Conservation (phyloP, 768 basidiomycete genomes). For the Termitomyces sp. region DNA sequence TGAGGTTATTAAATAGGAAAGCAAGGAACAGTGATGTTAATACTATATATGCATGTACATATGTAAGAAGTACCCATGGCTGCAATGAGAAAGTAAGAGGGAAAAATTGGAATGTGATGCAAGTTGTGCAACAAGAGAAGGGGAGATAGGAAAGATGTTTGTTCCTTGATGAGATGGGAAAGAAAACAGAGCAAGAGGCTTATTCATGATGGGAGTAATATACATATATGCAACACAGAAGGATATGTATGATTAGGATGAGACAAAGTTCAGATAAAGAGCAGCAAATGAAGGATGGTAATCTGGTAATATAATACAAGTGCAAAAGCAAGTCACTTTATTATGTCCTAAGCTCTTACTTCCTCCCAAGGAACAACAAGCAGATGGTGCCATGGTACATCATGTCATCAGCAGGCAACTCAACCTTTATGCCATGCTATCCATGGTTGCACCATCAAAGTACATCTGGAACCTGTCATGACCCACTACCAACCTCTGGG, state of each 20-base stretch:
- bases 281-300: not conserved
- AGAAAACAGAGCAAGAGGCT: not conserved
- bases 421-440: not conserved
- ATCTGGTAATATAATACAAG: not conserved
- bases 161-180: not conserved
- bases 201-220: no score
- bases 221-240: not conserved
- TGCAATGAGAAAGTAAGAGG: not conserved
- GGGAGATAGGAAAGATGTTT: not conserved
- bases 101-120: not conserved
- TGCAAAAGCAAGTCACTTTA: not conserved
- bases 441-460: constrained; percentile 2
- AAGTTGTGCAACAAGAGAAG: not conserved
- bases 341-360: not conserved
- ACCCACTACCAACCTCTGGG: no score
- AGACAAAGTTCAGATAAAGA: not conserved
- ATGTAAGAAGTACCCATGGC: not conserved
- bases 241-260: not conserved
- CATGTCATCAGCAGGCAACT: not conserved
- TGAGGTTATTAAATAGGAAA: not conserved
- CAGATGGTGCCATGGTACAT: not conserved
- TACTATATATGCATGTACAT: not conserved
- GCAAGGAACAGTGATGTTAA: not conserved
- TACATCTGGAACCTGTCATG: constrained; percentile 1
- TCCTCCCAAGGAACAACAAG: not conserved